Evolutionary conservation across 768 basidiomycete genomes (phyloP).

Genomic region (Peribolospora kevripleyi): DNA sequence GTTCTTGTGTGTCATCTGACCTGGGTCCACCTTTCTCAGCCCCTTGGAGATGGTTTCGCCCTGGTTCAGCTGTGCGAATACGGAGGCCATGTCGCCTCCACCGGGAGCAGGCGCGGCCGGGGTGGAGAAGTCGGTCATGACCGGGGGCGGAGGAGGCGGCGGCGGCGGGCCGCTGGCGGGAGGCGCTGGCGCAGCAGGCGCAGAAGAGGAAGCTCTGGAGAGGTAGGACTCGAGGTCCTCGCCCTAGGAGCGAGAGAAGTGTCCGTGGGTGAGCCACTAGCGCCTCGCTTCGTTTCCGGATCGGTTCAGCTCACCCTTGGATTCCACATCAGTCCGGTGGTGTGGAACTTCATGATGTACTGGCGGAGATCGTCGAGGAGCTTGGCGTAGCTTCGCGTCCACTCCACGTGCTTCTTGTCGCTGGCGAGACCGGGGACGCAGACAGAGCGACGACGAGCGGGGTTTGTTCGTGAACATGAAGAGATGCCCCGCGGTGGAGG

Average conservation of each 20-base stretch:
- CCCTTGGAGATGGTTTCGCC: constrained; percentile 76
- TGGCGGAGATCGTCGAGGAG: constrained; percentile 54
- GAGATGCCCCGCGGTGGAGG: background rate
- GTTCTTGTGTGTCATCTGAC: constrained; percentile 98
- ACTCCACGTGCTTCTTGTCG: constrained; percentile 63
- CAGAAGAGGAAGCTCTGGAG: constrained; percentile 11
- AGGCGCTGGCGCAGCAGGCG: constrained; percentile 19
- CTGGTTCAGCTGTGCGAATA: constrained; percentile 74
- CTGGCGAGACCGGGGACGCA: constrained; percentile 23
- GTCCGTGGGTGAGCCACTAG: constrained; percentile 10
- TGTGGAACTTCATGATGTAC: constrained; percentile 64
- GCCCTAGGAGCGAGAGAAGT: constrained; percentile 9
- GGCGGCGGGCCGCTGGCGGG: constrained; percentile 22
- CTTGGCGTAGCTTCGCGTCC: constrained; percentile 47
- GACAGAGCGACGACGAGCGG: background rate
- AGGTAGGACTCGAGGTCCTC: constrained; percentile 9
- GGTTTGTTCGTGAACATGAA: background rate
- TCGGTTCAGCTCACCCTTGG: constrained; percentile 30
- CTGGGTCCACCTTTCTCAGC: constrained; percentile 77
- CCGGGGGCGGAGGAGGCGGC: constrained; percentile 22
- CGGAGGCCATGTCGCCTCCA: constrained; percentile 29
- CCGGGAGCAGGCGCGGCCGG: constrained; percentile 25
- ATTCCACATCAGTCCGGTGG: constrained; percentile 76
- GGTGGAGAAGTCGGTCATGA: constrained; percentile 16
- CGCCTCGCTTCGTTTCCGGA: background rate